Base-by-base conservation (phyloP, 1,284 basidiomycete species). In the Cryptococcus deneoformans region DNA sequence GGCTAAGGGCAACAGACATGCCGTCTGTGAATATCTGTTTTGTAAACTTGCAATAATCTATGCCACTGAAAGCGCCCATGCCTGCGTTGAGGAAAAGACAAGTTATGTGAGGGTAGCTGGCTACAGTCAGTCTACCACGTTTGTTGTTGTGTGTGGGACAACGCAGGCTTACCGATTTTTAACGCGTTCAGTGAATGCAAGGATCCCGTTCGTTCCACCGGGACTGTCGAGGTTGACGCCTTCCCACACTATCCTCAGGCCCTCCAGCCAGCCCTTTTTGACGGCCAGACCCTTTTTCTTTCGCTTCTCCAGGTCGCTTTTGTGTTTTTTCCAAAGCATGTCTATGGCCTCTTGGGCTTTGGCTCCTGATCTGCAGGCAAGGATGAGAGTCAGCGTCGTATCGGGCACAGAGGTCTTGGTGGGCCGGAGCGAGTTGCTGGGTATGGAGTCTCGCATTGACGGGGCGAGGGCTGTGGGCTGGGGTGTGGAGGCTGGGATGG, bases 41-140 rank as follows among this genome's bases (percentile, higher is more conserved):
- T 42, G 85, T 56, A 24, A 82, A 81, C 0, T 61, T 58, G 0
- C 73, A 56, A 81, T 84, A 88, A 65, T 86, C 72, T 37, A 92
- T 82, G 24, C 80, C 79, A n/a, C 66, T 76, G 67, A 87, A 87
- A 44, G 83, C 83, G 2, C 83, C 86, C 5, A 87, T 80, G 2
- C 91, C 92, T 14, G 92, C 92, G 65, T 94, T 95, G 68, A 85
- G 86, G 55, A 90, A 85, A 38, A 93, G 76, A 62, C 89, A 88
- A 0, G 90, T 90, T 52, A 94, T 79, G 67, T 92, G 90, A 1
- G 87, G 84, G 65, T 91, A 88, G 62, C 90, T 92, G 58, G 12
- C n/a, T 34, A 12, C 50, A 59, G 55, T 59, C 54, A 58, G 44
- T 11, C n/a, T 2, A 38, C 12, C 45, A 14, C 14, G 20, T 36